These are phyloP conservation scores for Suillus americanus DNA, from an alignment of 768 basidiomycete species.

Conservation along the genomic window DNA sequence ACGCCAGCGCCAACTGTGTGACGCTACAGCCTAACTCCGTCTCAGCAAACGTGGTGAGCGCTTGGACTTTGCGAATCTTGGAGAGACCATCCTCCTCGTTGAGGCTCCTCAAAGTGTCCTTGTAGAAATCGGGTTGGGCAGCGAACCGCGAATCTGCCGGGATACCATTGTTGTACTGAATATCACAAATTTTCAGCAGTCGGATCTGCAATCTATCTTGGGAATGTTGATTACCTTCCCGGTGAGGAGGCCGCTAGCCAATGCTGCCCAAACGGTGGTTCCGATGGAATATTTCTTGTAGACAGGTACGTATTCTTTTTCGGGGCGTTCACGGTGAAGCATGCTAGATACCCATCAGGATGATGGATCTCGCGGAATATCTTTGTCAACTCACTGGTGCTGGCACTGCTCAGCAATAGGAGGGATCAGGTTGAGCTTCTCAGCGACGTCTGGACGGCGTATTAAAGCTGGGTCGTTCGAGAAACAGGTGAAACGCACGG, in stretches of 20 bases:
- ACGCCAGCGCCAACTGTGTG: slow-evolving; percentile 56
- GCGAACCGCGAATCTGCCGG: slow-evolving; percentile 53
- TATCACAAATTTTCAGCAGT: not conserved
- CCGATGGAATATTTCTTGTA: slow-evolving; percentile 48
- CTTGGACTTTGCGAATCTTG: slow-evolving; percentile 49
- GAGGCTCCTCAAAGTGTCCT: slow-evolving; percentile 43
- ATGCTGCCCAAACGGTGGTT: slow-evolving; percentile 55
- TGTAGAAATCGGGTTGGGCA: slow-evolving; percentile 47
- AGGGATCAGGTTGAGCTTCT: slow-evolving; percentile 46
- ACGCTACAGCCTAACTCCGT: slow-evolving; percentile 44
- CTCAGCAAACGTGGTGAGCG: slow-evolving; percentile 46
- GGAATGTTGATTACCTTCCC: slow-evolving; percentile 39
- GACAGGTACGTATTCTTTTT: slow-evolving; percentile 49
- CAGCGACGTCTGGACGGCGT: slow-evolving; percentile 41
- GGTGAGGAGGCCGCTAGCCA: slow-evolving; percentile 54
- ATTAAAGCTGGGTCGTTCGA: slow-evolving; percentile 1
- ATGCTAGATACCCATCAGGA: slow-evolving; percentile 33
- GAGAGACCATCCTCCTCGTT: slow-evolving; percentile 39
- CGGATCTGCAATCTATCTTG: not conserved
- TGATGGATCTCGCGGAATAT: not conserved
- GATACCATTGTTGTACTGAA: slow-evolving; percentile 48
- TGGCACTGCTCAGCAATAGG: slow-evolving; percentile 56
- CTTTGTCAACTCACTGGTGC: slow-evolving; percentile 33
- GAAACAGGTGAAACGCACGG: slow-evolving; percentile 21
- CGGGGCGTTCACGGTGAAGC: slow-evolving; percentile 53